phyloP scores from a whole-genome alignment of 805 yeast genomes.

The Wickerhamiella nectarea region DNA sequence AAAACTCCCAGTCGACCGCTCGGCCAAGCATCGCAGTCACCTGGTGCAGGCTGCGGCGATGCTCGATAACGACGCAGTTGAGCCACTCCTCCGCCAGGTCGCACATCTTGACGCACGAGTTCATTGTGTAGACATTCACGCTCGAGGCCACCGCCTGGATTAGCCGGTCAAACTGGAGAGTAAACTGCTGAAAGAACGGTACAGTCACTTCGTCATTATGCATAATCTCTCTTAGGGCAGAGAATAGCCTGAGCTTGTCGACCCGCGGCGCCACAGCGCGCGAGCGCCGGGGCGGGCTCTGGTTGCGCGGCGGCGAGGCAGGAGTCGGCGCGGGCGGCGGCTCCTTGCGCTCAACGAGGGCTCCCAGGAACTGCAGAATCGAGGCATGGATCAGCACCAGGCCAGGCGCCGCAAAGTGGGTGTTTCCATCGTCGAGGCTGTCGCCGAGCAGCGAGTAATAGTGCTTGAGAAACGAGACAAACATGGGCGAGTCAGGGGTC shows the following conservation, averaged over 20 bases:
- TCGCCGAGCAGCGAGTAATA: slow-evolving; percentile 25
- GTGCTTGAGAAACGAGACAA: slow-evolving; percentile 32
- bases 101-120: slow-evolving; percentile 28
- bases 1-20: slow-evolving; percentile 57
- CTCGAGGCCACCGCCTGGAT: slow-evolving; percentile 26
- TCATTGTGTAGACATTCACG: slow-evolving; percentile 26
- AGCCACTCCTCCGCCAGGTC: slow-evolving; percentile 31
- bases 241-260: slow-evolving; percentile 25
- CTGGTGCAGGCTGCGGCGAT: slow-evolving; percentile 19
- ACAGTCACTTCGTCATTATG: slow-evolving; percentile 25
- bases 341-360: background rate
- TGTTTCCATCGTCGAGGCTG: slow-evolving; percentile 12
- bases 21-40: slow-evolving; percentile 18
- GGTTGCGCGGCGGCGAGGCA: slow-evolving; percentile 1
- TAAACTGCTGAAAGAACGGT: slow-evolving; percentile 23
- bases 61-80: slow-evolving; percentile 22
- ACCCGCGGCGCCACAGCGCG: slow-evolving; percentile 16
- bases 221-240: slow-evolving; percentile 27
- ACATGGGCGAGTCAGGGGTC: slow-evolving; percentile 27
- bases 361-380: slow-evolving; percentile 18
- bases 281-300: slow-evolving; percentile 1
- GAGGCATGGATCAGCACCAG: slow-evolving; percentile 21
- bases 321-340: background rate
- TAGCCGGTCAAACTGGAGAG: slow-evolving; percentile 27
- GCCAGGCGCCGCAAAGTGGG: slow-evolving; percentile 23